A percentile compares a stretch with the other conserved stretches of the same genome.
phyloP scores from a whole-genome alignment of 768 basidiomycete species.

The Symmetrospora coprosmae region DNA sequence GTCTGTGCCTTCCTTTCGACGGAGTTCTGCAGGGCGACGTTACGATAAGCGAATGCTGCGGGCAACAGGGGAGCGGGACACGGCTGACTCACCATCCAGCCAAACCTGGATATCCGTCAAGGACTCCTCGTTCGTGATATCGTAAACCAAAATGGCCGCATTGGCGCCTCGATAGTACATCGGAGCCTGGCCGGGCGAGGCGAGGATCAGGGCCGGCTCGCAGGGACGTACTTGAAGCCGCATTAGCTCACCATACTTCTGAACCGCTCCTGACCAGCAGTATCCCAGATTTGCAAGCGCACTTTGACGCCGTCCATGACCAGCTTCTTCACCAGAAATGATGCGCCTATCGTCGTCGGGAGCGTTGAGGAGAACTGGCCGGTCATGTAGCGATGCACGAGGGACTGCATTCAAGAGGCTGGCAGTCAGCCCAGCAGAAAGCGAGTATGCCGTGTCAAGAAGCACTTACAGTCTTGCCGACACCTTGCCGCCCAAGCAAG shows the following conservation, averaged over 20 bases:
- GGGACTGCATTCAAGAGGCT: constrained; percentile 39
- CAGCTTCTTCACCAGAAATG: constrained; percentile 86
- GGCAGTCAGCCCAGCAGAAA: not conserved
- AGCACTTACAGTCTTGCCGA: constrained; percentile 31
- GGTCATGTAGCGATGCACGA: constrained; percentile 77
- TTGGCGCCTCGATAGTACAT: constrained; percentile 96
- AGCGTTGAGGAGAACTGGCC: constrained; percentile 78
- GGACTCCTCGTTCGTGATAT: constrained; percentile 75
- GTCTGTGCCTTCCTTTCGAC: constrained; percentile 41
- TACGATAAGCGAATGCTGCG: not conserved
- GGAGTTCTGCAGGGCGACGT: constrained; percentile 31
- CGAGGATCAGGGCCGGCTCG: not conserved
- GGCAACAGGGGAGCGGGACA: too few relatives aligned
- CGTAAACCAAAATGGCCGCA: constrained; percentile 83
- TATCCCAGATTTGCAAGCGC: constrained; percentile 55
- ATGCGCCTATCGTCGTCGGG: constrained; percentile 79
- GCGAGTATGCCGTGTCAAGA: too few relatives aligned
- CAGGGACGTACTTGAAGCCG: not conserved
- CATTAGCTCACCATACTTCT: constrained; percentile 16
- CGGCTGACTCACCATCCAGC: constrained; percentile 52
- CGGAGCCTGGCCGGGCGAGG: constrained; percentile 50
- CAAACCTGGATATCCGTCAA: constrained; percentile 85
- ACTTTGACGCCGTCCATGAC: constrained; percentile 71
- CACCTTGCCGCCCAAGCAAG: constrained; percentile 30
- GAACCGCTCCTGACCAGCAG: constrained; percentile 54